Evolutionary conservation across 2,329 filamentous ascomycete species (phyloP).

Genomic region (Penicillium fuscoglaucum): DNA sequence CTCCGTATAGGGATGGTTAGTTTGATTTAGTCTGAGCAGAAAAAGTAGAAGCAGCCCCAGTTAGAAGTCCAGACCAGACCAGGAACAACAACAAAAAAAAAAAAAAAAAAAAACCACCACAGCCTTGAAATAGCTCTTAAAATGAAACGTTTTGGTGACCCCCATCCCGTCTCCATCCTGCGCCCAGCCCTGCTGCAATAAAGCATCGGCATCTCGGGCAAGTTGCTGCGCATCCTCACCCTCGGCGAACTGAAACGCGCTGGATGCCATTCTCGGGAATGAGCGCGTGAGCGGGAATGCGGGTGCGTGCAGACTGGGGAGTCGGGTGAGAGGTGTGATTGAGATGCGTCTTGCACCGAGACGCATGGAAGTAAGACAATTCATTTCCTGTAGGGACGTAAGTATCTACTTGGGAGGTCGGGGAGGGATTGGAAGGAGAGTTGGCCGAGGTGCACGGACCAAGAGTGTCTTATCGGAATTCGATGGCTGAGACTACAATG

Average conservation of each 20-base stretch:
- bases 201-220: conserved; percentile 23
- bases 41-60: background rate
- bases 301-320: background rate
- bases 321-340: background rate
- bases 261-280: conserved; percentile 22
- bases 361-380: conserved; percentile 3
- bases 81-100: background rate
- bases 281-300: background rate
- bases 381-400: background rate
- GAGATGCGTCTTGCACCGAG: background rate
- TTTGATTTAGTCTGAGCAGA: too few relatives aligned
- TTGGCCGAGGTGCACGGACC: conserved; percentile 3
- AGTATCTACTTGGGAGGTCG: background rate
- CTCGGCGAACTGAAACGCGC: conserved; percentile 29
- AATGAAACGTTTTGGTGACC: conserved; percentile 41
- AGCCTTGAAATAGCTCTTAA: conserved; percentile 42
- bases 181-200: conserved; percentile 35
- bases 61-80: background rate
- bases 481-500: background rate
- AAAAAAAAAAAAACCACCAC: conserved; percentile 25
- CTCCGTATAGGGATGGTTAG: background rate
- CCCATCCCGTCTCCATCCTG: conserved; percentile 38
- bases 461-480: background rate
- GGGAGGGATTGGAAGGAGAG: background rate
- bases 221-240: conserved; percentile 31